Conservation (phyloP, 192 early-diverging fungal genomes). For the Helicostylum pulchrum region DNA sequence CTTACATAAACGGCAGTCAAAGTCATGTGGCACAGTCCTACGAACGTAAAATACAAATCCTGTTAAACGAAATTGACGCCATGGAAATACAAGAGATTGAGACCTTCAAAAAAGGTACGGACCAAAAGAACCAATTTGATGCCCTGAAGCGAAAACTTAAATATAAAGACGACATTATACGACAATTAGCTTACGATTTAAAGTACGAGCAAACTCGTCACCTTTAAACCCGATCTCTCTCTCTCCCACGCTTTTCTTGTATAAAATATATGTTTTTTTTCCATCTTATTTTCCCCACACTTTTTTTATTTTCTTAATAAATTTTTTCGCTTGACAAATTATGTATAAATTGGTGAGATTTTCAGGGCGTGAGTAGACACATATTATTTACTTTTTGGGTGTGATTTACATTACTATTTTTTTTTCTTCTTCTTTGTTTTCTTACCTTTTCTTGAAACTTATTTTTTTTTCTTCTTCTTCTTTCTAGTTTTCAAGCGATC, state of each 20-base stretch:
- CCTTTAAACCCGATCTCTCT: not conserved
- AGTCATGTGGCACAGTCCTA: not conserved
- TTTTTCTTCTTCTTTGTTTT: not conserved
- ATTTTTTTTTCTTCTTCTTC: not conserved
- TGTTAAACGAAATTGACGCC: conserved; percentile 16
- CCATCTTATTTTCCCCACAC: not conserved
- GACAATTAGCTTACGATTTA: conserved; percentile 7
- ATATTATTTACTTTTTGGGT: not conserved
- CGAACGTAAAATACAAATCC: conserved; percentile 12
- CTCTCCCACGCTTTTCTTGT: not conserved
- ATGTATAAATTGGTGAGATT: not conserved
- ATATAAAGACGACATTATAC: conserved; percentile 5
- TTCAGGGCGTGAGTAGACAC: not conserved
- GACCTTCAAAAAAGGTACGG: not conserved
- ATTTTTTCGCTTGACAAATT: not conserved
- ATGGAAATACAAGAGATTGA: conserved; percentile 9
- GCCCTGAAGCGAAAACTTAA: not conserved
- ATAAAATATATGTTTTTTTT: not conserved
- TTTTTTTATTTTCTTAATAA: not conserved
- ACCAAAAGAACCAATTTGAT: conserved; percentile 1
- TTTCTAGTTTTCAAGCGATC: not conserved
- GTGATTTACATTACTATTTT: not conserved
- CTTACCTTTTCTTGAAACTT: too few relatives aligned
- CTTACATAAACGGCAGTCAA: not conserved
- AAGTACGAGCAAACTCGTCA: not conserved